Evolutionary conservation across 805 yeast species (phyloP).

Genomic region (Starmerella powellii): DNA sequence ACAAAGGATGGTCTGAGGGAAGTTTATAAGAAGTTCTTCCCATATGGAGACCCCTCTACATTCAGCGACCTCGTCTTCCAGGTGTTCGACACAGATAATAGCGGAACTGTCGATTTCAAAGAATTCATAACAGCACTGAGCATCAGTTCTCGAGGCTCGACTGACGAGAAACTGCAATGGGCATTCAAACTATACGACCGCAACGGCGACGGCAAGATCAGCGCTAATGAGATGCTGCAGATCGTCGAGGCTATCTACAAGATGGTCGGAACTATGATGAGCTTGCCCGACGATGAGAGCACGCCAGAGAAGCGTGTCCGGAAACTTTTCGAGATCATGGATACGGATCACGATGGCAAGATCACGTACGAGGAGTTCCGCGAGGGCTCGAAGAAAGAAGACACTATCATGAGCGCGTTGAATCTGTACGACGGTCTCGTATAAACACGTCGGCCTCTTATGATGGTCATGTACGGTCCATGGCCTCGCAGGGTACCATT

Average conservation of each 20-base stretch:
- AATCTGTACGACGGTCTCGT: slow-evolving; percentile 73
- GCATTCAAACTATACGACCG: slow-evolving; percentile 79
- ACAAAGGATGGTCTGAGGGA: slow-evolving; percentile 78
- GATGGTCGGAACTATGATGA: slow-evolving; percentile 93
- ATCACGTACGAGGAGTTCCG: slow-evolving; percentile 77
- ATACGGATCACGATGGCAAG: slow-evolving; percentile 54
- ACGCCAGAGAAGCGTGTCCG: slow-evolving; percentile 82
- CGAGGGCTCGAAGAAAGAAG: slow-evolving; percentile 67
- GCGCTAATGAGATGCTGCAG: slow-evolving; percentile 63
- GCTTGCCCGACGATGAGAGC: slow-evolving; percentile 72
- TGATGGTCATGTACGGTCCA: too few relatives aligned
- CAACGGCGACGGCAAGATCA: slow-evolving; percentile 63
- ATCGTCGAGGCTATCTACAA: slow-evolving; percentile 77
- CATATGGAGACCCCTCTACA: slow-evolving; percentile 92
- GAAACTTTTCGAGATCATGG: slow-evolving; percentile 65
- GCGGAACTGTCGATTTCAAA: slow-evolving; percentile 77
- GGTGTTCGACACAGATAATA: slow-evolving; percentile 72
- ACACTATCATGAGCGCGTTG: slow-evolving; percentile 62
- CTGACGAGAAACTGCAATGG: slow-evolving; percentile 80
- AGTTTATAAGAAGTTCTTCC: slow-evolving; percentile 92
- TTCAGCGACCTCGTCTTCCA: slow-evolving; percentile 80
- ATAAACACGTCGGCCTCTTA: slow-evolving; percentile 23
- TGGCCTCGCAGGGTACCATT: too few relatives aligned
- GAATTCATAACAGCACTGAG: slow-evolving; percentile 84
- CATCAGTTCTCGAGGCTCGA: slow-evolving; percentile 72